Evolutionary conservation across 148 eudicot genomes (phyloP), one percentile per base, ranked within the genome.

Genomic region (Heliamphora exappendiculata): DNA sequence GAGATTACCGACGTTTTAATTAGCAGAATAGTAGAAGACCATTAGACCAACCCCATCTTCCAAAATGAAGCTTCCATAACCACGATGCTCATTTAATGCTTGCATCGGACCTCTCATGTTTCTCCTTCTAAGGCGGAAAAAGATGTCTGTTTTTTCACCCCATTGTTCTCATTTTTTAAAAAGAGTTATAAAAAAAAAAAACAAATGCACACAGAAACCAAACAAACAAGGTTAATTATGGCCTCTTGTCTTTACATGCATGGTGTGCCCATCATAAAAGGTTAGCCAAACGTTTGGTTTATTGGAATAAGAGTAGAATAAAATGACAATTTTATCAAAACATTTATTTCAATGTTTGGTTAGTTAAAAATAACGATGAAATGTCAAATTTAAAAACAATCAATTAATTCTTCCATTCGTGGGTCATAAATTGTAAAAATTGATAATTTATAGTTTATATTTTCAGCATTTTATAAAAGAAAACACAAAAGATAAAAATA

Each of bases 81-180:
- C 70, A 83, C 73, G 85, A 78, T 73, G 70, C 76, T 80, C 83
- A 84, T 82, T 82, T 64, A 84, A 87, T 84, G 86, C 78, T 79
- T 26, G 85, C 80, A 75, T 84, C 69, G 85, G 85, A 86, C 76
- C 78, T 84, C 74, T 68, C 82, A 70, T 76, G 70, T 86, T 80
- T 80, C 80, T 74, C 65, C 81, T 78, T 84, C 79, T 76, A 68
- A 72, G 85, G 84, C 79, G 75, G 75, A 67, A 75, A 86, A 76
- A 86, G 89, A 86, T 86, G 89, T 84, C 84, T 86, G 89, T 86
- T 84, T 78, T 84, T 75, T 73, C 55, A 75, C 34, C 49, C 12
- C 34, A 9, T n/a, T 70, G 2, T 45, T 58, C 34, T 42, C 62
- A 33, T 17, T 55, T 55, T 45, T 77, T 45, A 22, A 70, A 69